Evolutionary conservation across 768 basidiomycete genomes (phyloP).

Genomic region (Boletus sensibilis): DNA sequence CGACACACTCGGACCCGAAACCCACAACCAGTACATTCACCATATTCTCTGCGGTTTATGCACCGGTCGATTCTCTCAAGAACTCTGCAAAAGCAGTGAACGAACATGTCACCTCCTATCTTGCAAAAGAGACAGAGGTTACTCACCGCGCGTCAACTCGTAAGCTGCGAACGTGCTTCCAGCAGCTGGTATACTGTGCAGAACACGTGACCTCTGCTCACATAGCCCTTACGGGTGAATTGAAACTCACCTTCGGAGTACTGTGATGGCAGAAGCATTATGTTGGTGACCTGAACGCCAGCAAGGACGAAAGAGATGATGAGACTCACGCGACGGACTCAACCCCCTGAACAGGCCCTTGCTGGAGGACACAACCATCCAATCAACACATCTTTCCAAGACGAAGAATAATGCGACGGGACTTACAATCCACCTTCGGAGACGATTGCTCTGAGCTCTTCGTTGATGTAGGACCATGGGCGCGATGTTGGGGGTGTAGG

Average conservation of each 20-base stretch:
- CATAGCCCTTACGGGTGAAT: neutral
- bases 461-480: conserved; percentile 72
- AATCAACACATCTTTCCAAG: neutral
- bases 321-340: conserved; percentile 67
- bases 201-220: neutral
- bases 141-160: conserved; percentile 73
- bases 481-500: conserved; percentile 68
- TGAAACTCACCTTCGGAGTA: conserved; percentile 55
- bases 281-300: neutral
- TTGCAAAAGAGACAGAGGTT: neutral
- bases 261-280: conserved; percentile 30
- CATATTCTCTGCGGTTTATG: neutral
- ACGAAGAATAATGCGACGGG: neutral
- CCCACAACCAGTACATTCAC: neutral
- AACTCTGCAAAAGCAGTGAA: conserved; percentile 13
- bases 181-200: conserved; percentile 79
- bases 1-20: neutral
- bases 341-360: conserved; percentile 70
- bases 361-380: conserved; percentile 20
- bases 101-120: neutral
- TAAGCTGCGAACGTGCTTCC: conserved; percentile 89
- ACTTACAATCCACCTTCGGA: conserved; percentile 73
- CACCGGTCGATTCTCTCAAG: conserved; percentile 26
- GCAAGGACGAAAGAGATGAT: neutral
- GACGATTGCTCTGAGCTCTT: conserved; percentile 66